Evolutionary conservation across 768 basidiomycete species (phyloP), one percentile per base, ranked within the genome.

Genomic region (Lentinula sp.): DNA sequence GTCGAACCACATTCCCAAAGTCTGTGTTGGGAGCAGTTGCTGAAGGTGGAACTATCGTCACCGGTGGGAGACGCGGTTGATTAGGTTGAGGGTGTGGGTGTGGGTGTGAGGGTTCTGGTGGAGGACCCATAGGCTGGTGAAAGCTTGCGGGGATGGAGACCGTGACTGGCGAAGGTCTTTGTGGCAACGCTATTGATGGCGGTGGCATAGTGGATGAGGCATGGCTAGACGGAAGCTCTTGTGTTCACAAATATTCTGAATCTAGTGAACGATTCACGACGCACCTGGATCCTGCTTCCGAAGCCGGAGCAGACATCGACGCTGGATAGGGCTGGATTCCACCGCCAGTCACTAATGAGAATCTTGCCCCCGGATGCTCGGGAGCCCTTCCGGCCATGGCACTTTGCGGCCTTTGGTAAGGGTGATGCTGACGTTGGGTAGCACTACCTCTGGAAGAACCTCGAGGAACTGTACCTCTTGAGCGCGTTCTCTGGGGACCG

Each of bases 321-420:
- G 55, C 55, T 41, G 55, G 55, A 56, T 56, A 56, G 4, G 55
- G 6, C 37, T 41, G 55, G 15, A 56, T 56, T 5, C 55, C 55
- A 28, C 23, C 12, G 37, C 32, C 50, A 32, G 55, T 15, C 28
- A 55, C 20, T 6, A 56, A 41, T 10, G 37, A 41, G 16, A 1
- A 56, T n/a, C 41, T 56, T 6, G 55, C 55, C 12, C 41, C 55
- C 15, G 55, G 2, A 23, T 12, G 4, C 20, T 54, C 53, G 8
- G 33, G 20, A 12, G 7, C 6, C 35, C 18, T 41, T 23, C 55
- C 55, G 18, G 55, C 37, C 23, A 56, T 15, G 15, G 55, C 55
- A 32, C 55, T 56, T 56, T 28, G 55, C 7, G 55, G 15, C 6
- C 55, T 20, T 20, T 15, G 6, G 28, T 56, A 56, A 16, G 55